Base-by-base conservation (phyloP, 306 rosid genomes). In the Citrullus mucosospermus region DNA sequence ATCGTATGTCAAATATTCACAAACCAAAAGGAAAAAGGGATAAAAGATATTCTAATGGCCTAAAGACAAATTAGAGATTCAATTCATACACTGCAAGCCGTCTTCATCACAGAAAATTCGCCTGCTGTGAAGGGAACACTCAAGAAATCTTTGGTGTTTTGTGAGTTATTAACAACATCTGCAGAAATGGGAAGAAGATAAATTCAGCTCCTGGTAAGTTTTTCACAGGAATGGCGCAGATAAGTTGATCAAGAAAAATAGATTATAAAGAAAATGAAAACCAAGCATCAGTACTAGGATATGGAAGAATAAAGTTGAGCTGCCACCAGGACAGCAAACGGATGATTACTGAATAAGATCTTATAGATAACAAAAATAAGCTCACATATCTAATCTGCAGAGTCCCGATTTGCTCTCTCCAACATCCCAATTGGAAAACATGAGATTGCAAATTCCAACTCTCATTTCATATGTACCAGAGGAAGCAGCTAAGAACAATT, bases 1-100 rank as follows among this genome's bases (percentile, higher is more conserved):
- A 70, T 71, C 41, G 46, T 58, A 71, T 44, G 20, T 14, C 9
- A 20, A 32, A 76, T 41, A 55, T 34, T 54, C 18, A 39, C 48
- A 16, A 34, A 36, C 67, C 13, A 30, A 28, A 16, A 9, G 22
- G 3, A 54, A 74, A 50, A 36, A 43, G 2, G 28, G 63, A 66
- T 63, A 15, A 16, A 17, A n/a, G 30, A 22, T 41, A 67, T 32
- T 63, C 80, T 15, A 43, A 9, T 4, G 53, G 41, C 68, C 32
- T 15, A 46, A 53, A 65, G 48, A 65, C 8, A 65, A 73, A 60
- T 44, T 39, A 80, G 78, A 80, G 57, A 72, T 60, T 72, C 73
- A 83, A 78, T 77, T 71, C 97, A 78, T 92, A 94, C 97, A 59
- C 88, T 94, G 89, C 97, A 94, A 83, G 96, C 97, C 70, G 96